Conservation (phyloP, 768 basidiomycete species). For the Tylopilus sp. region DNA sequence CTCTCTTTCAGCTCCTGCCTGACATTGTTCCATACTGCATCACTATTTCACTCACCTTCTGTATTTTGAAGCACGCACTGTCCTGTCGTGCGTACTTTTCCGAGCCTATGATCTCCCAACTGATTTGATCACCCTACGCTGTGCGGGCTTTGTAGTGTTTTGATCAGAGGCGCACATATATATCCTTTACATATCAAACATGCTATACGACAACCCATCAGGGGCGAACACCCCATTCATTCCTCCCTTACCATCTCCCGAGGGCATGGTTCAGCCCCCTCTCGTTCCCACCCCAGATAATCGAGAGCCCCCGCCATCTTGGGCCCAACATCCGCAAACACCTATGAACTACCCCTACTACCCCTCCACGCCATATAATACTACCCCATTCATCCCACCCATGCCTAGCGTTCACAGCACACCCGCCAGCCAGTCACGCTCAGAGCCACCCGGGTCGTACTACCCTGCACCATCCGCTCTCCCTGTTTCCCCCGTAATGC, state of each 20-base stretch:
- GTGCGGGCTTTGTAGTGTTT: no score
- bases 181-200: conserved; percentile 21
- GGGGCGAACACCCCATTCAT: conserved; percentile 35
- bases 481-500: conserved; percentile 20
- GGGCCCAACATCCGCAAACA: conserved; percentile 34
- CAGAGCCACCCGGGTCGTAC: conserved; percentile 31
- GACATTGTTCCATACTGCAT: not conserved
- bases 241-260: conserved; percentile 38
- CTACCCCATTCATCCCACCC: conserved; percentile 38
- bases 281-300: conserved; percentile 30
- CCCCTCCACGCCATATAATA: conserved; percentile 36
- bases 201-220: conserved; percentile 31
- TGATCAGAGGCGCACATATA: conserved; percentile 17
- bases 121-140: not conserved
- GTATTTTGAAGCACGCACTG: not conserved
- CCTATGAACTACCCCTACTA: conserved; percentile 39
- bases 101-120: not conserved
- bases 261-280: conserved; percentile 32
- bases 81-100: conserved; percentile 14
- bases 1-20: not conserved
- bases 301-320: conserved; percentile 30
- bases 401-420: conserved; percentile 27
- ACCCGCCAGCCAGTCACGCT: conserved; percentile 19
- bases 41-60: conserved; percentile 9
- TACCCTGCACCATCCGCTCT: conserved; percentile 30